Evolutionary conservation across 2,329 filamentous ascomycete species (phyloP).

Genomic region (Aspergillus carbonarius): DNA sequence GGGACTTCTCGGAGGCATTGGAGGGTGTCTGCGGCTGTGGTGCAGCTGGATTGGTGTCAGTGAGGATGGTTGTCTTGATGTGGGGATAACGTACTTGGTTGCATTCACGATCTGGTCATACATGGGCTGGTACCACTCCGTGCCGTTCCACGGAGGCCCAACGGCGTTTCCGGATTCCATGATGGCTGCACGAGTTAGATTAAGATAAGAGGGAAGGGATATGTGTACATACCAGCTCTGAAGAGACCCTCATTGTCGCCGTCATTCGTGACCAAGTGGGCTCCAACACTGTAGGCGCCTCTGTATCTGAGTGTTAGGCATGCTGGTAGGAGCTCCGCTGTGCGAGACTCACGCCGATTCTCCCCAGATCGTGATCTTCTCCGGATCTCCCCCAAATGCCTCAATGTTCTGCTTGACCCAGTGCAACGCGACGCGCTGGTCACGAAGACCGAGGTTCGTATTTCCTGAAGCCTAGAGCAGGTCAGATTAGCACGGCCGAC

Average conservation of each 20-base stretch:
- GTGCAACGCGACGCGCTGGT: slow-evolving; percentile 36
- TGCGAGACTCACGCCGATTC: slow-evolving; percentile 32
- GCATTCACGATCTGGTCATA: slow-evolving; percentile 30
- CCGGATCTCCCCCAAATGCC: slow-evolving; percentile 33
- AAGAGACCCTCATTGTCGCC: slow-evolving; percentile 33
- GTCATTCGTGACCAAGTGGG: slow-evolving; percentile 30
- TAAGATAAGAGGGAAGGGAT: too few relatives aligned
- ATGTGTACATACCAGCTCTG: slow-evolving; percentile 24
- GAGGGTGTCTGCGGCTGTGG: slow-evolving; percentile 25
- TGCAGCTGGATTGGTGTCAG: slow-evolving; percentile 21
- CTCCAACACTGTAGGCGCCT: slow-evolving; percentile 33
- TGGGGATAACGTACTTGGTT: slow-evolving; percentile 19
- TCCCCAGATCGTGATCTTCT: slow-evolving; percentile 38
- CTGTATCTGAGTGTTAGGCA: slow-evolving; percentile 9
- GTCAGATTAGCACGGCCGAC: neutral
- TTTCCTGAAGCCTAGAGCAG: slow-evolving; percentile 26
- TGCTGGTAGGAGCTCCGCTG: neutral
- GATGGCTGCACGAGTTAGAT: slow-evolving; percentile 21
- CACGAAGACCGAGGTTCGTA: slow-evolving; percentile 31
- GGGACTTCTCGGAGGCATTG: slow-evolving; percentile 31
- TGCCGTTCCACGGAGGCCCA: slow-evolving; percentile 34
- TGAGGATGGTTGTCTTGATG: neutral
- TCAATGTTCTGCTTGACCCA: slow-evolving; percentile 39
- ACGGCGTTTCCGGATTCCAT: slow-evolving; percentile 34
- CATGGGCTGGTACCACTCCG: slow-evolving; percentile 35